Percentiles rank a stretch among this genome's conserved stretches.
These are phyloP conservation scores for Botrytis porri DNA, from an alignment of 2,329 filamentous ascomycete species.

Conservation along the genomic window DNA sequence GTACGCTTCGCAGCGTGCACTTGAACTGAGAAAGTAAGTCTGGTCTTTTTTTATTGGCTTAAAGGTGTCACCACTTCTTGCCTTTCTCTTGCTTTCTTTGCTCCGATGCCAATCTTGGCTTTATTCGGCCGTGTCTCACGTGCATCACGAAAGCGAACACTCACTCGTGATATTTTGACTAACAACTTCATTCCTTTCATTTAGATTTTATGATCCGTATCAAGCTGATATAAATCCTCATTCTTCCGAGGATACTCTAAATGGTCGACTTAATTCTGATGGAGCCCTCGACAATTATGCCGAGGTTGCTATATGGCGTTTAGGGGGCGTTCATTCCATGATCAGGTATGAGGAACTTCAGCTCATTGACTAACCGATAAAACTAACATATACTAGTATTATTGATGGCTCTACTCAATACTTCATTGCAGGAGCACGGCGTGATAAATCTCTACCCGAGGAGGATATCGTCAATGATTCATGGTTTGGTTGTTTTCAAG, in stretches of 20 bases:
- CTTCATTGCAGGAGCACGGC: slow-evolving; percentile 32
- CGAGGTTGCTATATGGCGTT: slow-evolving; percentile 50
- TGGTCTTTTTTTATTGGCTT: not conserved
- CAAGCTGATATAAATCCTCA: slow-evolving; percentile 13
- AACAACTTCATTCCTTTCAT: not conserved
- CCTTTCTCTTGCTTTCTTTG: not conserved
- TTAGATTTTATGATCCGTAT: slow-evolving; percentile 34
- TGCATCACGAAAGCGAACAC: not conserved
- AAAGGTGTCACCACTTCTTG: not conserved
- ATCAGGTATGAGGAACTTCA: slow-evolving; percentile 28
- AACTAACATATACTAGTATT: slow-evolving; percentile 12
- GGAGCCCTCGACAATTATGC: slow-evolving; percentile 39
- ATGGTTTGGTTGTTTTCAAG: slow-evolving; percentile 34
- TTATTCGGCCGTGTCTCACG: not conserved
- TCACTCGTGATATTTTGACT: not conserved
- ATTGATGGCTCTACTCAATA: slow-evolving; percentile 28
- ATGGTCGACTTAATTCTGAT: slow-evolving; percentile 33
- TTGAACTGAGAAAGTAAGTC: slow-evolving; percentile 36
- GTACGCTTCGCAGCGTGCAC: slow-evolving; percentile 22
- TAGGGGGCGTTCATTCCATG: slow-evolving; percentile 33
- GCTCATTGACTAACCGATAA: not conserved
- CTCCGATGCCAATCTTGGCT: not conserved
- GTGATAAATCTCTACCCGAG: slow-evolving; percentile 8
- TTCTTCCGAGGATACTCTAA: slow-evolving; percentile 25
- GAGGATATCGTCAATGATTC: slow-evolving; percentile 20